Evolutionary conservation across 1,284 basidiomycete genomes (phyloP), one percentile per base, ranked within the genome.

Genomic region (Hemileia vastatrix): DNA sequence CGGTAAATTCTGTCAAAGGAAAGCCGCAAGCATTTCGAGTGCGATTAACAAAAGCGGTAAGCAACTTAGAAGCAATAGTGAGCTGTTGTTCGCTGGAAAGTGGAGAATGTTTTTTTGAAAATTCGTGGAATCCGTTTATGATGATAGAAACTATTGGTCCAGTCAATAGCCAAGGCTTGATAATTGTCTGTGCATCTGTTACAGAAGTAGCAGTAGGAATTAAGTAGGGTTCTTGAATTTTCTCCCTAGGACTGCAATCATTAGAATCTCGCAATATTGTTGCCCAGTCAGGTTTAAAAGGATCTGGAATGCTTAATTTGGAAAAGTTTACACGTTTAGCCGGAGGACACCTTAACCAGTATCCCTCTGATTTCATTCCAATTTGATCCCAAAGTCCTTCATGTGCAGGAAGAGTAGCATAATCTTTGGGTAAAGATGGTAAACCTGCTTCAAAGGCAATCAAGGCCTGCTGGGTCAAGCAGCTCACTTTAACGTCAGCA

Each of bases 331-430:
- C 78, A 55, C 88, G 80, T 77, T 94, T 95, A 0, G 88, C 89
- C 6, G 86, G 85, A 4, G 92, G 91, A 61, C 85, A 89, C 57
- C 84, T 77, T 36, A 82, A 81, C 90, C 90, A 94, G n/a, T 78
- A 77, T 19, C 75, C 79, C 45, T 81, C 80, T 72, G 82, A 82
- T 0, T 72, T 70, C 2, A 79, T 76, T 62, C 85, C 61, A 18
- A 57, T 60, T 5, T 52, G 86, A 43, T 55, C 23, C 8, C 27
- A 31, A 11, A 54, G 19, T 9, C 54, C 63, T 24, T 31, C 43
- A 31, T 31, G 47, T 0, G 83, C 81, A 8, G 70, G 66, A 0
- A 83, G 82, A 6, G 76, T 76, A 0, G 87, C 85, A 69, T 82
- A 90, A 73, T 93, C 89, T 51, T 84, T 81, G n/a, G 92, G 92